Evolutionary conservation across 768 basidiomycete species (phyloP).

Genomic region (Lentinula sp.): DNA sequence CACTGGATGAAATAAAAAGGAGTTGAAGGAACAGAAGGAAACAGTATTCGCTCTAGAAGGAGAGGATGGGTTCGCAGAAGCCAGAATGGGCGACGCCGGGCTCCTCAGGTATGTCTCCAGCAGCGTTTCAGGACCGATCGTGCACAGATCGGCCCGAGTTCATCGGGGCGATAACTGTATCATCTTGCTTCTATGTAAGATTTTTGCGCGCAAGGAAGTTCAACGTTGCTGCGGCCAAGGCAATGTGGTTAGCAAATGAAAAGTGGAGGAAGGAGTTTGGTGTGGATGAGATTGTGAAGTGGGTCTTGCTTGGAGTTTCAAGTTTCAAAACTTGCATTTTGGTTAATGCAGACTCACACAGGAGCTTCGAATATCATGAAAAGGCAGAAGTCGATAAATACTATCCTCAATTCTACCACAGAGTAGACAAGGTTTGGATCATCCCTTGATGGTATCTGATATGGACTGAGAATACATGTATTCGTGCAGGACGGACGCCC

Average conservation of each 20-base stretch:
- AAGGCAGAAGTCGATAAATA: slow-evolving; percentile 79
- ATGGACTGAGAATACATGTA: not conserved
- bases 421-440: slow-evolving; percentile 74
- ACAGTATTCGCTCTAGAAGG: slow-evolving; percentile 17
- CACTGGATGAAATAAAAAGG: slow-evolving; percentile 63
- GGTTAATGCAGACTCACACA: slow-evolving; percentile 18
- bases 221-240: slow-evolving; percentile 74
- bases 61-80: slow-evolving; percentile 53
- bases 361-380: slow-evolving; percentile 85
- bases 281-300: slow-evolving; percentile 55
- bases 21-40: slow-evolving; percentile 32
- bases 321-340: not conserved
- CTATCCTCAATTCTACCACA: slow-evolving; percentile 96
- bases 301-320: not conserved
- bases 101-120: slow-evolving; percentile 49
- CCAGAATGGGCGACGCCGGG: slow-evolving; percentile 65
- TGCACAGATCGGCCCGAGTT: slow-evolving; percentile 32
- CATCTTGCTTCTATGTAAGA: not conserved
- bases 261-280: slow-evolving; percentile 87
- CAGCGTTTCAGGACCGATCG: slow-evolving; percentile 69
- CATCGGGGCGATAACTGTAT: not conserved
- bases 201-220: slow-evolving; percentile 46
- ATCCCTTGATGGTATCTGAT: not conserved
- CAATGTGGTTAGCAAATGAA: slow-evolving; percentile 78
- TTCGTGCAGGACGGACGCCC: slow-evolving; percentile 80